phyloP scores from a whole-genome alignment of 2,329 filamentous ascomycete genomes.

The Huntiella decipiens region DNA sequence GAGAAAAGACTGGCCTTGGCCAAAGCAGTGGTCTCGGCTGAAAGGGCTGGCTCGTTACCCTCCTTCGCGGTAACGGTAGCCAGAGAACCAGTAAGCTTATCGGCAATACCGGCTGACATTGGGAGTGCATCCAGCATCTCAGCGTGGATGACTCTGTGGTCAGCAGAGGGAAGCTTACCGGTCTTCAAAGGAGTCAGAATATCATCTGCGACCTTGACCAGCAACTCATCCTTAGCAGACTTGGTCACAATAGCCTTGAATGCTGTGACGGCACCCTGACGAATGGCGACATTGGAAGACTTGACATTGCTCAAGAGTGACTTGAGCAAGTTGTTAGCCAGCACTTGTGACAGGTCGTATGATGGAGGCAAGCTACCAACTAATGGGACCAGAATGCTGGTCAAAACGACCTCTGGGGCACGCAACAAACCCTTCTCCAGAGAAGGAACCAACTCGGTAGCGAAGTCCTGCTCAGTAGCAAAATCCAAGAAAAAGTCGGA shows the following conservation, averaged over 20 bases:
- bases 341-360: conserved; percentile 59
- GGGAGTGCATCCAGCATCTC: conserved; percentile 56
- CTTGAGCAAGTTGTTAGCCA: conserved; percentile 59
- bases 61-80: conserved; percentile 59
- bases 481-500: conserved; percentile 69
- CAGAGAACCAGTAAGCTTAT: conserved; percentile 47
- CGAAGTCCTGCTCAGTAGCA: conserved; percentile 52
- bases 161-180: conserved; percentile 65
- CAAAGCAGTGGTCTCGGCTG: conserved; percentile 55
- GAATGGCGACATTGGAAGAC: conserved; percentile 64
- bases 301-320: conserved; percentile 79
- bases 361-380: conserved; percentile 46
- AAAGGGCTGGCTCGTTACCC: conserved; percentile 66
- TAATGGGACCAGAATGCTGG: conserved; percentile 57
- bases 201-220: conserved; percentile 58
- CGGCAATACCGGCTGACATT: conserved; percentile 40
- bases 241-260: conserved; percentile 51
- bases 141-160: conserved; percentile 67
- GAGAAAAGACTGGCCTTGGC: conserved; percentile 44
- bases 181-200: conserved; percentile 61
- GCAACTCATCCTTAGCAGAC: conserved; percentile 34
- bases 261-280: conserved; percentile 53
- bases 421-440: conserved; percentile 79
- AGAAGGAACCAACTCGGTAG: conserved; percentile 55
- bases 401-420: conserved; percentile 74